Evolutionary conservation across 805 yeast species (phyloP), one percentile per base, ranked within the genome.

Genomic region (Starmerella floris): DNA sequence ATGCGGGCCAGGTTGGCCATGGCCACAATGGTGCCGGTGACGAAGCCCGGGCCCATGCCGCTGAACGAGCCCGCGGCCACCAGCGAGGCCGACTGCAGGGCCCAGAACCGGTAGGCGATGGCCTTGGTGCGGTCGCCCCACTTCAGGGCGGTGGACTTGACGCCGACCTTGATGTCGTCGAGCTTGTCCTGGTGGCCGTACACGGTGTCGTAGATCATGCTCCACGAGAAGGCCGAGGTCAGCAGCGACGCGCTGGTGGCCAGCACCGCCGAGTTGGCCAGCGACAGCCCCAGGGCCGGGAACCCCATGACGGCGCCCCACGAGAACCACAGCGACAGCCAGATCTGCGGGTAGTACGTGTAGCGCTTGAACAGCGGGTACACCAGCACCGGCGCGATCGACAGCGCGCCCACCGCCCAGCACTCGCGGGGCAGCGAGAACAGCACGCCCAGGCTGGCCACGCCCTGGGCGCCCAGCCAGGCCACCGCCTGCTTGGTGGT

Each of bases 151-250:
- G 97, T 85, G 2, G 95, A 83, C 60, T 85, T 85, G 52, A 91
- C 80, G 19, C 98, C 98, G 0, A 94, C 96, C 44, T 72, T 69
- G 41, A 83, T 64, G 62, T 91, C 99, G 56, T 79, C 91, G 40
- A 61, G 63, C 63, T 91, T 91, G 62, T 91, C 99, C 64, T 91
- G 99, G 59, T 91, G 99, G 1, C 98, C 99, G 60, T 91, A 91
- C 31, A 91, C 74, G 2, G 98, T 84, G 61, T 91, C 99, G 62
- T 91, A 91, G 40, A 78, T 77, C 87, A 91, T 83, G 51, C 94
- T 79, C 98, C 99, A 91, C 42, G 79, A 68, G 56, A 77, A 80
- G 36, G 84, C 77, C 16, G 94, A 74, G 3, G 76, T 58, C 55
- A 79, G 83, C 38, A 91, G 65, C 0, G 95, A 83, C 38, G 35